phyloP scores from a whole-genome alignment of 495 filamentous ascomycete genomes.

The Evansstolkia leycettana region DNA sequence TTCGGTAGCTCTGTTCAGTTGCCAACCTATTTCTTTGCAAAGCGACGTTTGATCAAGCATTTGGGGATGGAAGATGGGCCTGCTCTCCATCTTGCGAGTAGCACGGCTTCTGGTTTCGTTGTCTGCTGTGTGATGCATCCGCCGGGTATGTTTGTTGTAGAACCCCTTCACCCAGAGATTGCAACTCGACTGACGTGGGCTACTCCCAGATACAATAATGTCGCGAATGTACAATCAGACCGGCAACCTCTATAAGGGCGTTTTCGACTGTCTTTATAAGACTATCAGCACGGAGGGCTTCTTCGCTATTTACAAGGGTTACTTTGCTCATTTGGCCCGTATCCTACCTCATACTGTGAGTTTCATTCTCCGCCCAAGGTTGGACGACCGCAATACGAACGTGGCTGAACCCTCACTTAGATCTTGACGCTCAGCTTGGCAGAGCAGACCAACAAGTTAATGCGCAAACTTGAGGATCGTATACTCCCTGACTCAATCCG shows the following conservation, averaged over 20 bases:
- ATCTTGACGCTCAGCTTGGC: conserved; percentile 85
- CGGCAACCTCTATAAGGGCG: conserved; percentile 85
- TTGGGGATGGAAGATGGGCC: conserved; percentile 84
- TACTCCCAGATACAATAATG: conserved; percentile 91
- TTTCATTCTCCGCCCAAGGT: conserved; percentile 2
- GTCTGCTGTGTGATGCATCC: conserved; percentile 98
- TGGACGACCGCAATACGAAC: background rate
- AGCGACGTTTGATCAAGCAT: conserved; percentile 68
- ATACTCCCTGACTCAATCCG: conserved; percentile 42
- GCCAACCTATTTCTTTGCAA: conserved; percentile 97
- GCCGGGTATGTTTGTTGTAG: conserved; percentile 48
- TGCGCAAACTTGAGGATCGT: conserved; percentile 63
- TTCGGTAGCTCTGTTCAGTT: conserved; percentile 93
- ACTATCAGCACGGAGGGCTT: conserved; percentile 86
- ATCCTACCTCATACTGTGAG: conserved; percentile 85
- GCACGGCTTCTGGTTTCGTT: conserved; percentile 84
- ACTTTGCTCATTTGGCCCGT: conserved; percentile 84
- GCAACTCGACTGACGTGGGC: conserved; percentile 7
- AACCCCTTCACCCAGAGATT: conserved; percentile 1
- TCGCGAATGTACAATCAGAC: conserved; percentile 98
- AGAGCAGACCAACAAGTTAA: conserved; percentile 91
- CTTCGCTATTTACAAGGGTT: conserved; percentile 95
- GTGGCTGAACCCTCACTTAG: conserved; percentile 18
- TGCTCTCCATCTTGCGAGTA: conserved; percentile 79
- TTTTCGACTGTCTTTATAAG: conserved; percentile 84